Base-by-base conservation (phyloP, 495 filamentous ascomycete genomes). In the Trichocladium uniseriatum region DNA sequence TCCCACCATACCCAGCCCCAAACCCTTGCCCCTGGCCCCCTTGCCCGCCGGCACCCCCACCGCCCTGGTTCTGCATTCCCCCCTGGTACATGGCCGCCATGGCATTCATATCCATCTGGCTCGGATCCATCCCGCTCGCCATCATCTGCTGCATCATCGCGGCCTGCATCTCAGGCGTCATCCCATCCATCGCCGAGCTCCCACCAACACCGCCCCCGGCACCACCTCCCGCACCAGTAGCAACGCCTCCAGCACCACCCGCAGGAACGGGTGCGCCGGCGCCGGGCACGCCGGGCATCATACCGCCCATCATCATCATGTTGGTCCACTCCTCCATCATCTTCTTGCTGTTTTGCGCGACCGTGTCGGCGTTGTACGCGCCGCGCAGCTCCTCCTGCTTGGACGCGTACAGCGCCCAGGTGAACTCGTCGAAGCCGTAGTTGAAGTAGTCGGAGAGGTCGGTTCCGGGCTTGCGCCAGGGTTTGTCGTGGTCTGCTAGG, bases 401-500 rank as follows among this genome's bases (percentile, higher is more conserved):
- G 51, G 89, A 67, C 24, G 90, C 90, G 67, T 97, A 98, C 50
- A 87, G 79, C 22, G 90, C 86, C 92, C 92, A 98, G 14, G 94
- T 96, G 64, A 97, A 98, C 66, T 98, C 92, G 69, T 98, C 92
- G 54, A 98, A 98, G 31, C 94, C 94, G 71, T 97, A 98, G 70
- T 98, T 98, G 77, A 98, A 98, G 66, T 92, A 98, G 65, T 98
- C 92, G 21, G 84, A 89, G 36, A 94, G 77, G 64, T 97, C 92
- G 38, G 91, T 84, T n/a, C 92, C 92, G 8, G 92, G 92, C 50
- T 89, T 83, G 22, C 92, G 82, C 92, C 92, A 98, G 28, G 91
- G 92, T 68, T 95, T 96, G 56, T 89, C 85, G 56, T 86, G 82
- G 35, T 84, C 81, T 7, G 83, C 77, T n/a, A n/a, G n/a, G n/a